Base-by-base conservation (phyloP, 805 yeast species). In the Kodamaea neixiangensis region DNA sequence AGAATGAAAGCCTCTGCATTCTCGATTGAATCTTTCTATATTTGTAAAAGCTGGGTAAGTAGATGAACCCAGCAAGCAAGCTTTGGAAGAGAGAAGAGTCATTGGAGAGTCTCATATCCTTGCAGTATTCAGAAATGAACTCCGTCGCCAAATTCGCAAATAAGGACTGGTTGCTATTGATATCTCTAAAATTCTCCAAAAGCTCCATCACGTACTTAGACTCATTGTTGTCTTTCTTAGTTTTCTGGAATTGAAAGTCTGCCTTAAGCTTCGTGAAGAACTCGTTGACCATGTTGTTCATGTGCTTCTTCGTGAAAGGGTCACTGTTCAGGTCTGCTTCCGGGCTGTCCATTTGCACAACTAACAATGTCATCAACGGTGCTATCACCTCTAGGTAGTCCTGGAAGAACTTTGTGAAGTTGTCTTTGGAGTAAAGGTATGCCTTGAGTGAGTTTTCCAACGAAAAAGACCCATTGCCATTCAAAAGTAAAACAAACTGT, bases 71-170 rank as follows among this genome's bases (percentile, higher is more conserved):
- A 1, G 77, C 73, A 37, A 74, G 56, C 3, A 72, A 51, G 49
- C 69, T 59, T 55, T 73, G 77, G 60, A 73, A 74, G 35, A 74
- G 56, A 5, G 77, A 69, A 2, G 76, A 71, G 54, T 73, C 76
- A 44, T 68, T 69, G 4, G 75, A 69, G 11, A 74, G 64, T 18
- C 60, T 60, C 63, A 72, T 58, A 43, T 67, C 68, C 34, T 66
- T 63, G 49, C 78, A 74, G 52, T 61, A 74, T 49, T 67, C 72
- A 1, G 74, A 67, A 7, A 71, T 67, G 51, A 74, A 72, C 49
- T 73, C 77, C 50, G 67, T 65, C 3, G 77, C 63, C n/a, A 74
- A 54, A 47, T 60, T 63, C 14, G 62, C 63, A 54, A 73, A 74
- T n/a, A 73, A 54, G 4, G 61, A 50, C 41, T 66, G 68, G 48